Evolutionary conservation across 192 early-diverging fungal species (phyloP), one percentile per base, ranked within the genome.

Genomic region (Entophlyctis helioformis): DNA sequence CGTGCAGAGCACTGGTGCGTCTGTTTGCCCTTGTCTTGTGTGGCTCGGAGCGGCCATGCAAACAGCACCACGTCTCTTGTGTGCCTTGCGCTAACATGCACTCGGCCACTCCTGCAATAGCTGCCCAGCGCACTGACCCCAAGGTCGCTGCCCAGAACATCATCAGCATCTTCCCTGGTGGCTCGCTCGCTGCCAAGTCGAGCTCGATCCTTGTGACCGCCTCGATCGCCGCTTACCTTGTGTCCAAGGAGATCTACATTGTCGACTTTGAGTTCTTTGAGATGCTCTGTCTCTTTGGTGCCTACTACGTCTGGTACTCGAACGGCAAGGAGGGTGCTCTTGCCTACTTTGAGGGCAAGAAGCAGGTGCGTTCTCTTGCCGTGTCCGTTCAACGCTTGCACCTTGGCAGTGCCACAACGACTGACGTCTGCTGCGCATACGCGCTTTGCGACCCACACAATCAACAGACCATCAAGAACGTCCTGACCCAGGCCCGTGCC

Each of bases 231-330:
- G 83, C 90, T 31, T 87, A 80, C 64, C 63, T 86, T 31, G 81
- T 98, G 57, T 87, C 89, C 46, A 94, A 98, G 83, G 94, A 98
- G 71, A 87, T 98, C 64, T 98, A 94, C 71, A 77, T 95, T 42
- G 60, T 95, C 49, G 94, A 95, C 65, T 87, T 85, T 62, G 91
- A 98, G 62, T 77, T 89, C 35, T 71, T 95, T 38, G 81, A 92
- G 42, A 59, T 91, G 41, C 55, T 83, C 28, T 73, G 83, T 29
- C 83, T 90, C 57, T 80, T 80, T 48, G 84, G 81, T 60, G 80
- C 92, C 28, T 74, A 85, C 29, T 71, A 75, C 33, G 64, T 87
- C 38, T 73, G 90, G 56, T 86, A 84, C 74, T 73, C 74, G 57
- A 70, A 64, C 34, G 72, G 81, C 42, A 86, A 84, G 63, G 82